These are phyloP conservation scores for Nitzschia putrida DNA, from an alignment of 108 stramenopile species.

Conservation along the genomic window DNA sequence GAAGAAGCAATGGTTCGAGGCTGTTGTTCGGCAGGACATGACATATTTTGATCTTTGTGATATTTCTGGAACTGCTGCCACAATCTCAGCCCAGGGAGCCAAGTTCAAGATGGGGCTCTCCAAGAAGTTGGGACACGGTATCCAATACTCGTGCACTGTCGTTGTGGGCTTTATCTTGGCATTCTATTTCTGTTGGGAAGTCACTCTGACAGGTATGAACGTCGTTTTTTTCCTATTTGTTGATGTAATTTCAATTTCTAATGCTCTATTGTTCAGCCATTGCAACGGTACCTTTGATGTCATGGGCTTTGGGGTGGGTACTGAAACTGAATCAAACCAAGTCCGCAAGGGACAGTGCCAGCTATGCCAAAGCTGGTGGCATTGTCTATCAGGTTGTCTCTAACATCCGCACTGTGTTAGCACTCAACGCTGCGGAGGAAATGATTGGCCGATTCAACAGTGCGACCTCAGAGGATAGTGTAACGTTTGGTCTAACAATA, in stretches of 20 bases:
- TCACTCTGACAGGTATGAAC: constrained; percentile 32
- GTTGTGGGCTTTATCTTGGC: constrained; percentile 38
- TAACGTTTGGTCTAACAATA: background rate
- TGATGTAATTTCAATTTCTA: no score
- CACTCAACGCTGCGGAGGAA: constrained; percentile 43
- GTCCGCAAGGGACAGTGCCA: constrained; percentile 26
- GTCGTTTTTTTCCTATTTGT: no score
- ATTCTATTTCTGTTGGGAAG: constrained; percentile 32
- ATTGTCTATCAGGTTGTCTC: constrained; percentile 44
- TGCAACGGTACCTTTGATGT: constrained; percentile 40
- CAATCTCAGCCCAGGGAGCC: constrained; percentile 32
- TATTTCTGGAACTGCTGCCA: constrained; percentile 42
- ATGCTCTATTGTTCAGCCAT: background rate
- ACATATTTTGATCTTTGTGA: constrained; percentile 51
- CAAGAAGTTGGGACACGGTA: constrained; percentile 39
- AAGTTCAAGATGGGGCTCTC: constrained; percentile 41
- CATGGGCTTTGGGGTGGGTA: constrained; percentile 11
- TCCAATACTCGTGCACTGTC: constrained; percentile 32
- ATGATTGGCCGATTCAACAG: constrained; percentile 36
- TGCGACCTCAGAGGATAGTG: constrained; percentile 42
- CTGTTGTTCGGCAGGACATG: constrained; percentile 54
- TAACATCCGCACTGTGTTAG: constrained; percentile 43
- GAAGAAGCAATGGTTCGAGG: constrained; percentile 41
- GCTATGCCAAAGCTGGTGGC: constrained; percentile 41
- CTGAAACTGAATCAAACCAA: constrained; percentile 34